Evolutionary conservation across 2,329 filamentous ascomycete genomes (phyloP).

Genomic region (Aspergillus sclerotialis): DNA sequence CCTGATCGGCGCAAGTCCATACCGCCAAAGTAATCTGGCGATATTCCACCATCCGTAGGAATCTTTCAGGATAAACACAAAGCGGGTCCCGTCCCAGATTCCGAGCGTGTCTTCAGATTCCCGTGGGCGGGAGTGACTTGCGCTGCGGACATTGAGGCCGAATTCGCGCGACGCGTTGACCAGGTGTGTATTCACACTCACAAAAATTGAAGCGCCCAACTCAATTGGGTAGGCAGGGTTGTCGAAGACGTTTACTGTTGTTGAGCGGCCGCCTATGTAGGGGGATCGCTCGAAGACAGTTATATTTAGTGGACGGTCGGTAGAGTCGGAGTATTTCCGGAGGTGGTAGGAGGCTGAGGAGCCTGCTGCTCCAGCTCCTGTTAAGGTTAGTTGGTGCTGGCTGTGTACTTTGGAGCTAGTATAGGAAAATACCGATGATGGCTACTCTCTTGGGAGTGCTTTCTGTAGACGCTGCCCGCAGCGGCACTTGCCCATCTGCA

Average conservation of each 20-base stretch:
- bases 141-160: slow-evolving; percentile 53
- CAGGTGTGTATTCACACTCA: slow-evolving; percentile 75
- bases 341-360: slow-evolving; percentile 82
- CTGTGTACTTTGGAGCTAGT: slow-evolving; percentile 1
- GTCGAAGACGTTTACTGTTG: slow-evolving; percentile 72
- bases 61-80: slow-evolving; percentile 61
- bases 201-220: slow-evolving; percentile 87
- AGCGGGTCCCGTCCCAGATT: slow-evolving; percentile 74
- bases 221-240: slow-evolving; percentile 66
- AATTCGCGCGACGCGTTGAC: slow-evolving; percentile 65
- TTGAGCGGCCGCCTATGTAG: slow-evolving; percentile 77
- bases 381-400: slow-evolving; percentile 2
- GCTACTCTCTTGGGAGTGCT: slow-evolving; percentile 24
- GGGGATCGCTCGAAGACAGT: slow-evolving; percentile 77
- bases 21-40: slow-evolving; percentile 74
- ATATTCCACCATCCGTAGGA: slow-evolving; percentile 71
- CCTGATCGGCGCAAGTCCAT: slow-evolving; percentile 70
- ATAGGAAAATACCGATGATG: slow-evolving; percentile 26
- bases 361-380: slow-evolving; percentile 84
- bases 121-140: slow-evolving; percentile 41
- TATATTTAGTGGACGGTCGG: slow-evolving; percentile 61
- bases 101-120: slow-evolving; percentile 52
- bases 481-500: slow-evolving; percentile 18
- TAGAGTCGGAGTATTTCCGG: slow-evolving; percentile 58
- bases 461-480: slow-evolving; percentile 10